Base-by-base conservation (phyloP, 495 filamentous ascomycete genomes). In the Penicillium antarcticum region DNA sequence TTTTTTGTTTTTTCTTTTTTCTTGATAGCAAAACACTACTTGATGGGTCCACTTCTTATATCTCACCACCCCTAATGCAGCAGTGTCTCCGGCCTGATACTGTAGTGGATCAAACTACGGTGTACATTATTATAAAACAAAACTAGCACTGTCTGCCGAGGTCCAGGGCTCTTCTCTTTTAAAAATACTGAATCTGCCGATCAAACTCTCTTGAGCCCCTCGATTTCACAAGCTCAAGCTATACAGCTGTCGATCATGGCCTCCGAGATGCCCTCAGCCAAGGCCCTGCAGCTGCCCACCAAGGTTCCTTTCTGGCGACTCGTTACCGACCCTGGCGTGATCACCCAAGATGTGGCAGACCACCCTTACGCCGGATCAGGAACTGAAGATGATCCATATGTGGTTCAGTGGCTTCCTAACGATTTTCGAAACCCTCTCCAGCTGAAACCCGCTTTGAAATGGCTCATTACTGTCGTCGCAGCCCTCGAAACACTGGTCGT, bases 401-500 rank as follows among this genome's bases (percentile, higher is more conserved):
- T 85, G 19, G 83, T 91, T 52, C 75, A 82, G 37, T 91, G 83
- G 69, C 76, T 91, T 4, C 80, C 81, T 16, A 62, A 80, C 32
- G 88, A 92, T 62, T 74, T 76, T 8, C 75, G 80, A 51, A 85
- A 91, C 62, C 84, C 87, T 2, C 78, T 87, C 70, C 65, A 67
- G n/a, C 85, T 83, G 55, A 55, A 72, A 5, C 34, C 48, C 0
- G 52, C 51, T 18, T 80, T 75, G 63, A 89, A 89, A 70, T 91
- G 87, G 87, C 57, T 58, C 24, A 79, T 87, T 48, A 85, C 84
- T 1, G 33, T 80, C n/a, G 49, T 84, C 10, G 79, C 82, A 24
- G 84, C 86, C 13, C 48, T 87, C 13, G 79, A 82, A 16, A 87
- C 86, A 0, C 73, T 91, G 12, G 81, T 81, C 7, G 85, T 90